These are phyloP conservation scores for Carex littledalei DNA, from an alignment of 176 grass and related monocot genomes.

Conservation along the genomic window DNA sequence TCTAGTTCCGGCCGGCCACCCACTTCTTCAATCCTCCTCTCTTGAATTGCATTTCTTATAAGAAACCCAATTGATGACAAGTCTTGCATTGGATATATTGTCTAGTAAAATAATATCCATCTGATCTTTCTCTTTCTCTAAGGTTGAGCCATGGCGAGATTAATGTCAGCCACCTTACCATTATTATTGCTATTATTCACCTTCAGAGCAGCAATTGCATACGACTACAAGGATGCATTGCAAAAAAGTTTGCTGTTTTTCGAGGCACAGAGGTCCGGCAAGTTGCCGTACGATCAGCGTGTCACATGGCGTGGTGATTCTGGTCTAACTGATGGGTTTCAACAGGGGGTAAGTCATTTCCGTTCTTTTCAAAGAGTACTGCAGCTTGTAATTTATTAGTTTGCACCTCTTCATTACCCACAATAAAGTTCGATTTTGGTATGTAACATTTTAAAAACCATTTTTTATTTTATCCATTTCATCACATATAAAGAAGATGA, in stretches of 20 bases:
- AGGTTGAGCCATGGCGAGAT: constrained; percentile 52
- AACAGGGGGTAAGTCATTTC: constrained; percentile 41
- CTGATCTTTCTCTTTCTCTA: neutral
- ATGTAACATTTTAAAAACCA: no score
- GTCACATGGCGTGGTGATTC: constrained; percentile 88
- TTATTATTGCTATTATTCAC: constrained; percentile 30
- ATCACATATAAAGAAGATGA: no score
- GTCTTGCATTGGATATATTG: constrained; percentile 1
- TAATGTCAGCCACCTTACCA: constrained; percentile 28
- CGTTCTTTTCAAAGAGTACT: neutral
- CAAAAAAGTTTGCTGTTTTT: constrained; percentile 78
- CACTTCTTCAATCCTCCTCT: constrained; percentile 9
- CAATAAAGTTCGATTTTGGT: no score
- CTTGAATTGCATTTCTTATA: constrained; percentile 23
- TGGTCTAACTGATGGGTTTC: constrained; percentile 60
- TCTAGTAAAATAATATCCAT: neutral
- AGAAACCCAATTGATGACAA: constrained; percentile 18
- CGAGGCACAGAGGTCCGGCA: constrained; percentile 84
- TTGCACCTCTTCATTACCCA: no score
- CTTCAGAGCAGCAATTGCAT: neutral
- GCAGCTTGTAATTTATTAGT: no score
- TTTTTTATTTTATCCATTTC: no score
- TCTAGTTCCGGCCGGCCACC: constrained; percentile 12
- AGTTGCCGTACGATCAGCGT: constrained; percentile 55
- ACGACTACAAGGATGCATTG: constrained; percentile 66